A percentile compares a stretch with the other conserved stretches of the same genome.
Evolutionary conservation across 2,329 filamentous ascomycete species (phyloP).

Genomic region (Aureobasidium sp.): DNA sequence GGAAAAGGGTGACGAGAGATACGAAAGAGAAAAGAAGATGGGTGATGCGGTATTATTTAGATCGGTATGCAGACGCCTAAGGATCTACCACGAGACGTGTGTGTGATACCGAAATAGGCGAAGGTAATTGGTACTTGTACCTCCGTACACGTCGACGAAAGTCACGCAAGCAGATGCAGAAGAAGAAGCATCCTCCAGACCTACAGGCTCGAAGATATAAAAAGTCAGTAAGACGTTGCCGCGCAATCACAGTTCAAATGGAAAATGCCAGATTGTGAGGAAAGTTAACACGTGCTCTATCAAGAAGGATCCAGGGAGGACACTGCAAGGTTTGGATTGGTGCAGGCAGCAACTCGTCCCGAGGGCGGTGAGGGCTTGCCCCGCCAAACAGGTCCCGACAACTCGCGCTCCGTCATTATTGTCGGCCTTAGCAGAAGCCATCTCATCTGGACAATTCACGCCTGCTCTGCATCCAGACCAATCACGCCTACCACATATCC

Average conservation of each 20-base stretch:
- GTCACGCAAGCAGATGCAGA: constrained; percentile 5
- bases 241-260: not conserved
- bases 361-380: constrained; percentile 12
- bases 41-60: not conserved
- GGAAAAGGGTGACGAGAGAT: not conserved
- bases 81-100: constrained; percentile 11
- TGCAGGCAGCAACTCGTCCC: not conserved
- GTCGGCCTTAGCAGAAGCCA: not conserved
- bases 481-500: not conserved
- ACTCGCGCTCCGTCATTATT: constrained; percentile 8
- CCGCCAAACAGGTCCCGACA: constrained; percentile 4
- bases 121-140: constrained; percentile 1
- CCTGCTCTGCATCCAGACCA: not conserved
- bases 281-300: not conserved
- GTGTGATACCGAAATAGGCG: not conserved
- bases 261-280: not conserved
- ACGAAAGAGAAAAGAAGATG: not conserved
- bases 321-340: not conserved
- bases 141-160: not conserved
- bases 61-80: not conserved
- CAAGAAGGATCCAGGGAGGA: not conserved
- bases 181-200: not conserved
- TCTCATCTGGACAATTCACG: not conserved
- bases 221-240: not conserved
- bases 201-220: not conserved